Evolutionary conservation across 176 grass and related monocot genomes (phyloP).

Genomic region (sorghum (Sorghum bicolor)): DNA sequence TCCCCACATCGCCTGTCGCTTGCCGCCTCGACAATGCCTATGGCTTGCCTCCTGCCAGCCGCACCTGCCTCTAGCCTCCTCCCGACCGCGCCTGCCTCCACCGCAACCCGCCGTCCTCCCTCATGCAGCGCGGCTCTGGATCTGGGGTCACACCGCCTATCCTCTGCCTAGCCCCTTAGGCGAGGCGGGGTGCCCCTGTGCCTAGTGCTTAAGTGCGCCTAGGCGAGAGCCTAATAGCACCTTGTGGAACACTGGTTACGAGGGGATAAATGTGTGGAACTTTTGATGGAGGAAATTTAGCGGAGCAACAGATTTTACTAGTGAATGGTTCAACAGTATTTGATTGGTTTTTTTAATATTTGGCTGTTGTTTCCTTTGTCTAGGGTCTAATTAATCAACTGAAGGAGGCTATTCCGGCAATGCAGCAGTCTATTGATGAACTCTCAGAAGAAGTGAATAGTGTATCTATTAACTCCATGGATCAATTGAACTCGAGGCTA

Average conservation of each 20-base stretch:
- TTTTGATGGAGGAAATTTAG: neutral
- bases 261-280: neutral
- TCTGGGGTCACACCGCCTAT: neutral
- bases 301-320: conserved; percentile 23
- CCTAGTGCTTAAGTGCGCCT: neutral
- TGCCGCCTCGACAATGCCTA: neutral
- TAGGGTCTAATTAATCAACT: conserved; percentile 98
- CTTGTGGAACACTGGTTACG: neutral
- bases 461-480: conserved; percentile 49
- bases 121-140: neutral
- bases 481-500: conserved; percentile 53
- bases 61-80: neutral
- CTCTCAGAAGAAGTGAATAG: conserved; percentile 83
- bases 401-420: conserved; percentile 91
- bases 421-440: conserved; percentile 88
- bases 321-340: neutral
- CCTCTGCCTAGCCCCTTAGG: neutral
- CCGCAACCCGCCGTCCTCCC: neutral
- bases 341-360: conserved; percentile 34
- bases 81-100: neutral
- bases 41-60: neutral
- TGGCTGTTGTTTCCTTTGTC: conserved; percentile 26
- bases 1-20: neutral
- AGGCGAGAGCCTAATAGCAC: neutral
- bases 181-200: too few species aligned